A percentile compares a stretch with the other conserved stretches of the same genome.
These are phyloP conservation scores for Pythium chondricola DNA, from an alignment of 352 stramenopile species.

Conservation along the genomic window DNA sequence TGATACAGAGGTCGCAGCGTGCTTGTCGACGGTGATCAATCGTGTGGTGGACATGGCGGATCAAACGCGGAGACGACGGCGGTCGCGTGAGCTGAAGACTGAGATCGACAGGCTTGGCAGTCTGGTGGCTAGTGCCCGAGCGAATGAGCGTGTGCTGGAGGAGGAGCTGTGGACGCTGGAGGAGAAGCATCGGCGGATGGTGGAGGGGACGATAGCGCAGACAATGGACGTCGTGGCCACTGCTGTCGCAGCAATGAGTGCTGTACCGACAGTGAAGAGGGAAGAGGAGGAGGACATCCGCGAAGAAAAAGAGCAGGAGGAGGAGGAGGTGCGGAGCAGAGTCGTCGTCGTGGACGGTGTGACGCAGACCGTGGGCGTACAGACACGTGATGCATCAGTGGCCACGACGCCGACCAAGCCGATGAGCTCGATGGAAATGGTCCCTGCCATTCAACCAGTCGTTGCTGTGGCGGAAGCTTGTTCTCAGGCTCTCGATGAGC, in stretches of 20 bases:
- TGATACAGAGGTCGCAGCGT: too few relatives aligned
- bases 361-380: background rate
- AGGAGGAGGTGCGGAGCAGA: background rate
- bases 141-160: constrained; percentile 30
- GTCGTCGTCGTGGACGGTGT: too few relatives aligned
- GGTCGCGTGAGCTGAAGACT: constrained; percentile 19
- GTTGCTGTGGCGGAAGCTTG: background rate
- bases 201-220: constrained; percentile 32
- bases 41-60: constrained; percentile 38
- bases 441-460: too few relatives aligned
- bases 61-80: constrained; percentile 12
- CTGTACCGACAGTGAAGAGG: too few relatives aligned
- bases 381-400: background rate
- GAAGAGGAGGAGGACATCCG: background rate
- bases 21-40: constrained; percentile 35
- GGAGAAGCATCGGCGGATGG: constrained; percentile 26
- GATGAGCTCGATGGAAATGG: too few relatives aligned
- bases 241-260: too few relatives aligned
- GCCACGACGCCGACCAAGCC: background rate
- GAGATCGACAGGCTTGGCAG: constrained; percentile 31
- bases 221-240: constrained; percentile 39
- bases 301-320: background rate
- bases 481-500: too few relatives aligned
- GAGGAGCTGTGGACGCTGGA: constrained; percentile 11
- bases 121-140: constrained; percentile 18